These are phyloP conservation scores for Centella asiatica DNA, from an alignment of 129 eudicot genomes.

Conservation along the genomic window DNA sequence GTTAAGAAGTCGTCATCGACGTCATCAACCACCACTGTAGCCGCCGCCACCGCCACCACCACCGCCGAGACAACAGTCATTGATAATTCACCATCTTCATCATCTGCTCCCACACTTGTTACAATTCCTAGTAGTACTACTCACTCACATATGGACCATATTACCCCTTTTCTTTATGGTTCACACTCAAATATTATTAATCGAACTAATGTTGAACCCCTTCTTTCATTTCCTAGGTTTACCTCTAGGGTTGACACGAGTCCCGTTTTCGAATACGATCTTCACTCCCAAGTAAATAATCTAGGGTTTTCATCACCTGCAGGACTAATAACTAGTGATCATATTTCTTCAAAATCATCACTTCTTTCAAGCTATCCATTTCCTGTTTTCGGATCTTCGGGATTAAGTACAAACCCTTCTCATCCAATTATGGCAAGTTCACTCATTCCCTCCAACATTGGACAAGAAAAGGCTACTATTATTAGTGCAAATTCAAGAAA, in stretches of 20 bases:
- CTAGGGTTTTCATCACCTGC: conserved; percentile 37
- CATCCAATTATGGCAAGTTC: conserved; percentile 31
- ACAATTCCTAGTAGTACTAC: conserved; percentile 13
- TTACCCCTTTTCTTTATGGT: conserved; percentile 28
- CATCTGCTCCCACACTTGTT: conserved; percentile 8
- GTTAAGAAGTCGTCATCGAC: conserved; percentile 14
- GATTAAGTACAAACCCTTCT: not conserved
- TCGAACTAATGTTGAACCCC: not conserved
- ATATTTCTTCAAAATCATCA: conserved; percentile 1
- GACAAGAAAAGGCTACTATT: conserved; percentile 9
- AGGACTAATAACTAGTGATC: not conserved
- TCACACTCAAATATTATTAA: conserved; percentile 7
- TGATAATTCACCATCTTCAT: not conserved
- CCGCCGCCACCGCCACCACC: no score
- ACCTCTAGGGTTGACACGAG: conserved; percentile 2
- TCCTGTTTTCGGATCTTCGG: conserved; percentile 14
- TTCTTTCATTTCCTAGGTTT: conserved; percentile 15
- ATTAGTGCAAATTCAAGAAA: not conserved
- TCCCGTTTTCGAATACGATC: conserved; percentile 17
- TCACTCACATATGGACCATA: not conserved
- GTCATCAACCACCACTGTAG: no score
- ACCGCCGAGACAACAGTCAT: not conserved
- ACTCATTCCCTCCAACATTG: conserved; percentile 21
- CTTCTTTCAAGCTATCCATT: not conserved
- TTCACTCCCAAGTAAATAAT: conserved; percentile 15